These are phyloP conservation scores for Rubroboletus pulcherrimus DNA, from an alignment of 768 basidiomycete genomes.

Conservation along the genomic window DNA sequence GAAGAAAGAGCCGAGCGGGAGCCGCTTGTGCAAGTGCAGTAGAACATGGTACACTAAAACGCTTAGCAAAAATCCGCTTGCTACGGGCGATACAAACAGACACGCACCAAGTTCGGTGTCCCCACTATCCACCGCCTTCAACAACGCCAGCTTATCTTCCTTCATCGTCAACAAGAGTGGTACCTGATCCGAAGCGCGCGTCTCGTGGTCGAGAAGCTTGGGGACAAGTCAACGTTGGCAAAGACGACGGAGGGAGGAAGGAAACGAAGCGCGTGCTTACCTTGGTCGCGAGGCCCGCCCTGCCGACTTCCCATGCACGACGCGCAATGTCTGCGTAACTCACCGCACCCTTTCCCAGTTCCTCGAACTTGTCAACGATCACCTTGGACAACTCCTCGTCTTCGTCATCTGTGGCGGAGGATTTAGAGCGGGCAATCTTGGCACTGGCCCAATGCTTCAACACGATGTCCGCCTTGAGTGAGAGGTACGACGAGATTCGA, in stretches of 20 bases:
- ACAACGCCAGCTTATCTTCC: conserved; percentile 81
- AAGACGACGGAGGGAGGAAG: neutral
- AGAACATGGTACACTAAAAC: conserved; percentile 86
- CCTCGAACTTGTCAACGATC: conserved; percentile 89
- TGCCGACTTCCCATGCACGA: conserved; percentile 87
- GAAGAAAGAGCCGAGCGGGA: conserved; percentile 91
- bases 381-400: conserved; percentile 76
- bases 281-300: conserved; percentile 79
- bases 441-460: conserved; percentile 95
- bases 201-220: conserved; percentile 88
- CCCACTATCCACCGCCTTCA: conserved; percentile 90
- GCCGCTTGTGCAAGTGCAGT: conserved; percentile 76
- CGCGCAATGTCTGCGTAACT: conserved; percentile 95
- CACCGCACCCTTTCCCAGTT: conserved; percentile 71
- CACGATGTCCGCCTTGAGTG: conserved; percentile 80
- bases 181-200: conserved; percentile 86
- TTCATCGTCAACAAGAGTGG: conserved; percentile 93
- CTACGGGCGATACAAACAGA: neutral
- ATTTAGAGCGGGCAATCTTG: conserved; percentile 75
- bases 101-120: conserved; percentile 87
- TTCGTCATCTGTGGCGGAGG: conserved; percentile 54
- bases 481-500: conserved; percentile 80
- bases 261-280: conserved; percentile 35
- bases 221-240: neutral
- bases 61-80: neutral